phyloP scores from a whole-genome alignment of 345 rosid genomes.

The Balakata baccata region DNA sequence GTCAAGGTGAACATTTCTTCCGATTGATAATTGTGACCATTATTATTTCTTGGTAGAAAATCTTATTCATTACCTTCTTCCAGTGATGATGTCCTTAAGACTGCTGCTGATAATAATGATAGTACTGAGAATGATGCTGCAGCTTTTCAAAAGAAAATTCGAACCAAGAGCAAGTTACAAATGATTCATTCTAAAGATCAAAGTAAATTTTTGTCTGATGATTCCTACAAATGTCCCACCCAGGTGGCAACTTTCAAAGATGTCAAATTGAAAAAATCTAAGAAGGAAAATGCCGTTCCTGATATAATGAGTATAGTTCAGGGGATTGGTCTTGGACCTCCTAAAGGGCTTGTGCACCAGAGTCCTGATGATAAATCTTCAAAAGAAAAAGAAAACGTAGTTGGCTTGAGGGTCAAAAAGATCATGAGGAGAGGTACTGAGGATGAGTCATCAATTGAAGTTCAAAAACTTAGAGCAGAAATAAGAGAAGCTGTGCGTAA shows the following conservation, averaged over 20 bases:
- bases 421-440: constrained; percentile 66
- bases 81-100: constrained; percentile 32
- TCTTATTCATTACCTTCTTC: constrained; percentile 3
- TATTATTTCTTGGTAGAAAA: constrained; percentile 2
- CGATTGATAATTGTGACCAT: not conserved
- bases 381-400: constrained; percentile 48
- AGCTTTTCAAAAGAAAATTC: constrained; percentile 35
- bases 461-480: constrained; percentile 80
- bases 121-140: constrained; percentile 33
- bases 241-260: constrained; percentile 17
- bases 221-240: constrained; percentile 25
- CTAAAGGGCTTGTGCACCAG: constrained; percentile 30
- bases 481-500: constrained; percentile 84
- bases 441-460: constrained; percentile 64
- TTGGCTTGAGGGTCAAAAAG: constrained; percentile 87
- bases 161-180: constrained; percentile 43
- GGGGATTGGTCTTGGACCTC: constrained; percentile 39
- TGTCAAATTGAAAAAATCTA: constrained; percentile 21
- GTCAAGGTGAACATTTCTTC: constrained; percentile 5
- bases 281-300: constrained; percentile 24
- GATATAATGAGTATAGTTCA: constrained; percentile 79
- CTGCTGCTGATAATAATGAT: constrained; percentile 36
- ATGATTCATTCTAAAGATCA: constrained; percentile 30
- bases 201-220: constrained; percentile 30
- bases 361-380: constrained; percentile 40